Percentiles rank a stretch among this genome's conserved stretches.
These are phyloP conservation scores for Parachlorella kessleri DNA, from an alignment of 139 green algal genomes.

Conservation along the genomic window DNA sequence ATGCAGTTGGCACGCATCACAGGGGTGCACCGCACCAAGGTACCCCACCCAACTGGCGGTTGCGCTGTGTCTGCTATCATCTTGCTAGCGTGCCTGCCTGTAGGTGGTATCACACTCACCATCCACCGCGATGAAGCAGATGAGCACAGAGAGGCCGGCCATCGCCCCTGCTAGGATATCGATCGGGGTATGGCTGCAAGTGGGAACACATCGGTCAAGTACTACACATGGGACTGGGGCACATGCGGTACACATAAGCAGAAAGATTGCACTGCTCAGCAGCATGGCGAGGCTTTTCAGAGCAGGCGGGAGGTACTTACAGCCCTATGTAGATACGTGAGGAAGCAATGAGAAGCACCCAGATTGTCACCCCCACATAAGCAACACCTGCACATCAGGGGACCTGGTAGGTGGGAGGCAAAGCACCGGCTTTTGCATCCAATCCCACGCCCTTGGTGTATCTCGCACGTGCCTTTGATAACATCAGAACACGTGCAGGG, in stretches of 20 bases:
- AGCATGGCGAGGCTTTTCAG: too few species aligned
- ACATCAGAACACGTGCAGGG: too few species aligned
- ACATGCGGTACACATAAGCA: not conserved
- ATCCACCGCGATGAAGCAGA: constrained; percentile 40
- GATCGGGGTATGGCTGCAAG: constrained; percentile 45
- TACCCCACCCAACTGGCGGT: not conserved
- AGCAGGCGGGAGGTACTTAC: not conserved
- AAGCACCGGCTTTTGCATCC: not conserved
- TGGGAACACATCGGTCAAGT: too few species aligned
- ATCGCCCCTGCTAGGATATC: constrained; percentile 50
- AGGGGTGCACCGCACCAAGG: not conserved
- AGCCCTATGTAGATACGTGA: not conserved
- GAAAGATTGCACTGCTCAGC: not conserved
- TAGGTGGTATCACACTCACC: not conserved
- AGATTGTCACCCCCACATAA: not conserved
- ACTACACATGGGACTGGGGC: too few species aligned
- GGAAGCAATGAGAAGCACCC: not conserved
- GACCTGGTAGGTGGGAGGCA: not conserved
- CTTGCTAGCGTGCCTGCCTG: too few species aligned
- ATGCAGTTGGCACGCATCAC: not conserved
- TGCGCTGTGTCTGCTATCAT: too few species aligned
- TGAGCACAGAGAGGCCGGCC: constrained; percentile 40
- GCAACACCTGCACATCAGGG: not conserved
- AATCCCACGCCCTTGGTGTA: too few species aligned
- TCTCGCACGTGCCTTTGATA: too few species aligned